Percentiles rank a stretch among this genome's conserved stretches.
Conservation (phyloP, 2,329 filamentous ascomycete genomes). For the Fusarium sp. region DNA sequence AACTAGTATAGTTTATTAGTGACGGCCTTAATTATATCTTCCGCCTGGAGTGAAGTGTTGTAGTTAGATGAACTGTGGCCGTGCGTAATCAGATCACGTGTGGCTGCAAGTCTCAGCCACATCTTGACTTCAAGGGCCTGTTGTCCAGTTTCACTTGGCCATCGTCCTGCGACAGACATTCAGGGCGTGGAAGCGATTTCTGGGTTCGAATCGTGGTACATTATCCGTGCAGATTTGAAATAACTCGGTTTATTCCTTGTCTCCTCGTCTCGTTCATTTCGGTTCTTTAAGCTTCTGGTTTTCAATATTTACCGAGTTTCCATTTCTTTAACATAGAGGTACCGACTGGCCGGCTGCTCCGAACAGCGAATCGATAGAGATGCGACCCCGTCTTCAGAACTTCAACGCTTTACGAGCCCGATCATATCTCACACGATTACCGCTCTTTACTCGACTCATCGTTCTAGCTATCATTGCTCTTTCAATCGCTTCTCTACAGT, state of each 20-base stretch:
- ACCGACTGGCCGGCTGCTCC: slow-evolving; percentile 41
- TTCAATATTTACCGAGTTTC: not conserved
- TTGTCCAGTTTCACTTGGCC: slow-evolving; percentile 39
- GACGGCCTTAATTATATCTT: not conserved
- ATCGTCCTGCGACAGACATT: slow-evolving; percentile 25
- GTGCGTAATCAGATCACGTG: slow-evolving; percentile 41
- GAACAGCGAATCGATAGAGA: slow-evolving; percentile 43
- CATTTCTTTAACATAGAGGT: not conserved
- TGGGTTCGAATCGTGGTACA: slow-evolving; percentile 15
- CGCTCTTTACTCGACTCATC: slow-evolving; percentile 83
- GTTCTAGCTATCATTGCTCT: slow-evolving; percentile 69
- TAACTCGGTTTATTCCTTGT: not conserved
- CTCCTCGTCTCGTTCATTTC: not conserved
- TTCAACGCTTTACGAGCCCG: slow-evolving; percentile 80
- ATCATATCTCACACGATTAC: slow-evolving; percentile 85
- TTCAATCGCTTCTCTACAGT: slow-evolving; percentile 76
- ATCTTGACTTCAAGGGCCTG: slow-evolving; percentile 16
- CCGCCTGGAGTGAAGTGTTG: not conserved
- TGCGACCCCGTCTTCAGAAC: slow-evolving; percentile 49
- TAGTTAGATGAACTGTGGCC: slow-evolving; percentile 8
- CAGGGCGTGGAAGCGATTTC: slow-evolving; percentile 29
- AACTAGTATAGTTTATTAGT: not conserved
- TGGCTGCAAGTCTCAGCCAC: slow-evolving; percentile 21
- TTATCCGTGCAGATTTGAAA: not conserved
- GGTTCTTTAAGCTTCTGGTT: not conserved